Conservation (phyloP, 805 yeast species). For the Dipodascopsis uninucleata region DNA sequence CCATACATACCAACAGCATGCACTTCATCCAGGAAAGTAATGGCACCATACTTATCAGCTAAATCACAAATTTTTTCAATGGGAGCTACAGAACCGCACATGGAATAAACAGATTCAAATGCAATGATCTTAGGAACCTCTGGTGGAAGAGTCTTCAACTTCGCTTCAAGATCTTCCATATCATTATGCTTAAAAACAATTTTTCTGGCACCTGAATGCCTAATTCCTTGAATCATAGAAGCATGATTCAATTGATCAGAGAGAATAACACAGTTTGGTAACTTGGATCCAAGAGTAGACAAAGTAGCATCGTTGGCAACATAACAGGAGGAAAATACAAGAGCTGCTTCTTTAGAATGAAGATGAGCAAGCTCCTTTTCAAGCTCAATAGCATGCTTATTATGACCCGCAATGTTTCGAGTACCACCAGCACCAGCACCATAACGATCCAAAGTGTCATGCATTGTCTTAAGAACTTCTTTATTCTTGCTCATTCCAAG, state of each 20-base stretch:
- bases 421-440: constrained; percentile 99
- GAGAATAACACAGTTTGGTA: constrained; percentile 85
- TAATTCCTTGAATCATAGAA: constrained; percentile 94
- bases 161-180: constrained; percentile 73
- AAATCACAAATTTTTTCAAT: constrained; percentile 88
- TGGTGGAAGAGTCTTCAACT: constrained; percentile 74
- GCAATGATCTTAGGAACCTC: constrained; percentile 93
- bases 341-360: constrained; percentile 91
- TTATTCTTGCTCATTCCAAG: constrained; percentile 88
- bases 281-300: constrained; percentile 83
- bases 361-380: constrained; percentile 85
- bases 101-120: constrained; percentile 93
- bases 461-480: constrained; percentile 71
- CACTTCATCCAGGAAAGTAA: constrained; percentile 96
- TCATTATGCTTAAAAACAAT: constrained; percentile 91
- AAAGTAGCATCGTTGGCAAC: constrained; percentile 96
- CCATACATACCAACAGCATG: constrained; percentile 99
- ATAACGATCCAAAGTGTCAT: constrained; percentile 72
- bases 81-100: constrained; percentile 97
- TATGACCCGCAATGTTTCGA: constrained; percentile 97
- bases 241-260: constrained; percentile 95
- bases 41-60: constrained; percentile 96
- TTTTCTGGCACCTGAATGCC: constrained; percentile 82
- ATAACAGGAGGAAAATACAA: constrained; percentile 91
- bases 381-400: constrained; percentile 77